These are phyloP conservation scores for Eimeria necatrix DNA, from an alignment of 169 alveolate genomes.

Conservation along the genomic window DNA sequence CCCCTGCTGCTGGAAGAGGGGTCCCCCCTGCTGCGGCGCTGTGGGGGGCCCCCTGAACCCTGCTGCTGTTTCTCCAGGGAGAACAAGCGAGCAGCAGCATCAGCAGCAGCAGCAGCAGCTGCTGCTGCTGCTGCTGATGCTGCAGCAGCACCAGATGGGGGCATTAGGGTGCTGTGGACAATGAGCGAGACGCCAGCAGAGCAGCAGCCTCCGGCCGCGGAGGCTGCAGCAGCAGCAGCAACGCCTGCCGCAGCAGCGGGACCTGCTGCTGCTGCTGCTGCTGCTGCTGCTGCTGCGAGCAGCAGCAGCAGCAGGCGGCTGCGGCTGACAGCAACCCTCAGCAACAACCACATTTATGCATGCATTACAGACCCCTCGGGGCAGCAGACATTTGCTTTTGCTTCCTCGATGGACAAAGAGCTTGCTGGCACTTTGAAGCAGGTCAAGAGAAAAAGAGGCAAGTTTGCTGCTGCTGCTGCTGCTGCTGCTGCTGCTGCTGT, in stretches of 20 bases:
- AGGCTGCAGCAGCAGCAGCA: background rate
- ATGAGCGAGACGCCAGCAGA: background rate
- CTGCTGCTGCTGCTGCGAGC: background rate
- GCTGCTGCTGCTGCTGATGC: background rate
- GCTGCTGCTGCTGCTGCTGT: background rate
- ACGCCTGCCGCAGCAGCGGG: background rate
- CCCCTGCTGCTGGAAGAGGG: background rate
- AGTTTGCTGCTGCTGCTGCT: background rate
- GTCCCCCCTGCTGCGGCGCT: too few species aligned
- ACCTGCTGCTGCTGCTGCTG: background rate
- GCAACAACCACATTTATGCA: conserved; percentile 41
- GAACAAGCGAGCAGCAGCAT: background rate
- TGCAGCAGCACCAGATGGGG: background rate
- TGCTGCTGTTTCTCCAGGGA: background rate
- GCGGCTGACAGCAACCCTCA: conserved; percentile 19
- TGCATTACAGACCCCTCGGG: conserved; percentile 5
- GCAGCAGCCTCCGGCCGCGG: background rate
- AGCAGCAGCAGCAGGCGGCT: conserved; percentile 52
- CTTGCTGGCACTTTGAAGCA: background rate
- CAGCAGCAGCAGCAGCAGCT: conserved; percentile 26
- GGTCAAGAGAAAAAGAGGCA: conserved; percentile 44
- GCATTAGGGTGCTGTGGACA: background rate
- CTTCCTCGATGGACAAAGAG: conserved; percentile 7
- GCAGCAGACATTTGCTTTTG: conserved; percentile 44
- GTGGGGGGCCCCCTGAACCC: background rate